A percentile compares a stretch with the other conserved stretches of the same genome.
Evolutionary conservation across 1,284 basidiomycete species (phyloP).

Genomic region (Irpex sp.): DNA sequence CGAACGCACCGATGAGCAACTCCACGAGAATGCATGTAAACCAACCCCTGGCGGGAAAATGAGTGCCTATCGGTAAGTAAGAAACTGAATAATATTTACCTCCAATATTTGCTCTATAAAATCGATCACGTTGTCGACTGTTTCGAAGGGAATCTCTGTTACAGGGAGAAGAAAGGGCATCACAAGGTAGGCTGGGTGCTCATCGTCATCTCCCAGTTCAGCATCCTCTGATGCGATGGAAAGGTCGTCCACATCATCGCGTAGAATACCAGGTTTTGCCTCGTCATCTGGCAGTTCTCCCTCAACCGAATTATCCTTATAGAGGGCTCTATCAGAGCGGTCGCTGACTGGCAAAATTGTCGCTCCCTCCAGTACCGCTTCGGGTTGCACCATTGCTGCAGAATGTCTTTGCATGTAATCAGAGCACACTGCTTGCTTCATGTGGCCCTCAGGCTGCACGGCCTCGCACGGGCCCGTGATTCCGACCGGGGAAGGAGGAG

Average conservation of each 20-base stretch:
- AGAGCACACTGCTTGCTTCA: too few species aligned
- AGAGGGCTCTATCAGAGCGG: background rate
- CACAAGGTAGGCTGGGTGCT: slow-evolving; percentile 14
- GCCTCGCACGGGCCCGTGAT: background rate
- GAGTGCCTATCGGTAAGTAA: background rate
- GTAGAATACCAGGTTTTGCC: too few species aligned
- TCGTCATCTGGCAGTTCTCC: too few species aligned
- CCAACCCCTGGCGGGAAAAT: slow-evolving; percentile 25
- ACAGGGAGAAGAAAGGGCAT: slow-evolving; percentile 19
- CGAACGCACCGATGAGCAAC: slow-evolving; percentile 33
- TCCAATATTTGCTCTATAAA: slow-evolving; percentile 28
- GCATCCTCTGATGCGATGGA: background rate
- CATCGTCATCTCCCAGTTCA: slow-evolving; percentile 4
- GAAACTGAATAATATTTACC: slow-evolving; percentile 16
- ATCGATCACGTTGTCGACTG: slow-evolving; percentile 21
- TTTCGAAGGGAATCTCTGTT: slow-evolving; percentile 18
- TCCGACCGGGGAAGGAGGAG: background rate
- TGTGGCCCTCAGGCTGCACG: too few species aligned
- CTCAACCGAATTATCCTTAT: too few species aligned
- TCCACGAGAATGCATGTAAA: slow-evolving; percentile 32
- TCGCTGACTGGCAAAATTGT: too few species aligned
- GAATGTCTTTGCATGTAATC: too few species aligned
- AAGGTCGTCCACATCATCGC: background rate
- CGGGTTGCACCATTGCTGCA: too few species aligned
- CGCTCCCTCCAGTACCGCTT: too few species aligned